Evolutionary conservation across 345 rosid species (phyloP).

Genomic region (Salix purpurea): DNA sequence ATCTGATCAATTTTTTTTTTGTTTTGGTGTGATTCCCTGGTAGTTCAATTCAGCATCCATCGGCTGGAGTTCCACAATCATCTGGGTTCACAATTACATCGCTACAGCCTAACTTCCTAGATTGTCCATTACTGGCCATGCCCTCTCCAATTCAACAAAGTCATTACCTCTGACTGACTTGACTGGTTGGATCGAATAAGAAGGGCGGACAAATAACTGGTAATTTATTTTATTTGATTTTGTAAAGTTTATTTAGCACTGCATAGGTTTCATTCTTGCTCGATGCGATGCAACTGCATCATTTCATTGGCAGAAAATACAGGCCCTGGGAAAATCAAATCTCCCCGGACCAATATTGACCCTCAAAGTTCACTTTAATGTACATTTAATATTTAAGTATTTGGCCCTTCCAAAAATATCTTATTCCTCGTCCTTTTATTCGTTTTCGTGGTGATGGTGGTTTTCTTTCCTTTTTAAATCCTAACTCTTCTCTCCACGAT

Average conservation of each 20-base stretch:
- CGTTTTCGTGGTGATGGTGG: no score
- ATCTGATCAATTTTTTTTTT: background rate
- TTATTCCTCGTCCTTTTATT: no score
- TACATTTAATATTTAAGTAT: no score
- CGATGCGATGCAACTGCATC: slow-evolving; percentile 7
- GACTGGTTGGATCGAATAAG: slow-evolving; percentile 11
- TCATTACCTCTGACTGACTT: slow-evolving; percentile 41
- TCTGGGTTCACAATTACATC: slow-evolving; percentile 55
- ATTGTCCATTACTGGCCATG: slow-evolving; percentile 56
- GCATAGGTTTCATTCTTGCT: slow-evolving; percentile 13
- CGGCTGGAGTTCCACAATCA: slow-evolving; percentile 62
- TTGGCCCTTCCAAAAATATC: no score
- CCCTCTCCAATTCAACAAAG: slow-evolving; percentile 53
- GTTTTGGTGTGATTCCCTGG: slow-evolving; percentile 2
- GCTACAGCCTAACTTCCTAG: slow-evolving; percentile 62
- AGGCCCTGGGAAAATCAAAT: slow-evolving; percentile 13
- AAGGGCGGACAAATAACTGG: slow-evolving; percentile 20
- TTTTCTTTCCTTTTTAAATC: no score
- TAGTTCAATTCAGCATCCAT: slow-evolving; percentile 66
- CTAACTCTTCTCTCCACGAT: no score
- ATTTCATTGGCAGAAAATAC: background rate
- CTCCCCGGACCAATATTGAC: background rate
- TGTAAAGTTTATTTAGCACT: slow-evolving; percentile 25
- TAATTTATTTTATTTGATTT: slow-evolving; percentile 28
- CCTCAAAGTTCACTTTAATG: no score